Percentiles rank a stretch among this genome's conserved stretches.
Conservation (phyloP, 768 basidiomycete species). For the Suillus subaureus region DNA sequence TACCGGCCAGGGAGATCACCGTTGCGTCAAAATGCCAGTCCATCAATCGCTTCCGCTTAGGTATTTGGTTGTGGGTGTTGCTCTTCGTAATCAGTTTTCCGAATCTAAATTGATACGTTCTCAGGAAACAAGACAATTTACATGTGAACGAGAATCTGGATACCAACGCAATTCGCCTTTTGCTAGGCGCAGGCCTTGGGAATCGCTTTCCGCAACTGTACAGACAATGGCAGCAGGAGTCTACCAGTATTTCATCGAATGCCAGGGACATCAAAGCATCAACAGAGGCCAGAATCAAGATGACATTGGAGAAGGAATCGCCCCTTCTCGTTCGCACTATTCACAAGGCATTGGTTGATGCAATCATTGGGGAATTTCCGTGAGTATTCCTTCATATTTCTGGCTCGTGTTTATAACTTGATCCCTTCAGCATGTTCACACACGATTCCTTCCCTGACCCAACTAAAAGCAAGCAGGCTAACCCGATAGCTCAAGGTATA, state of each 20-base stretch:
- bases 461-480: not conserved
- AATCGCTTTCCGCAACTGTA: slow-evolving; percentile 28
- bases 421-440: slow-evolving; percentile 5
- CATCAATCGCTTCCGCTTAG: slow-evolving; percentile 17
- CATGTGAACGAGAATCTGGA: slow-evolving; percentile 24
- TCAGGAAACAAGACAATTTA: slow-evolving; percentile 27
- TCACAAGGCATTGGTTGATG: slow-evolving; percentile 25
- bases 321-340: slow-evolving; percentile 1
- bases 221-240: slow-evolving; percentile 24
- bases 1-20: slow-evolving; percentile 7
- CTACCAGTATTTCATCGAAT: not conserved
- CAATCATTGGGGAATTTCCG: slow-evolving; percentile 23
- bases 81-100: not conserved
- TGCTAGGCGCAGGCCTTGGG: slow-evolving; percentile 31
- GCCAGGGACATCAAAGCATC: not conserved
- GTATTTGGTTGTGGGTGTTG: slow-evolving; percentile 25
- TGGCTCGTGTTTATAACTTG: not conserved
- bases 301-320: slow-evolving; percentile 10
- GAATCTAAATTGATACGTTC: not conserved
- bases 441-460: slow-evolving; percentile 19
- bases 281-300: not conserved
- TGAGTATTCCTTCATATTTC: slow-evolving; percentile 12
- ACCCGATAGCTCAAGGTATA: slow-evolving; percentile 11
- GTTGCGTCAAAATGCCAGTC: not conserved
- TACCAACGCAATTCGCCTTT: slow-evolving; percentile 26